A percentile compares a stretch with the other conserved stretches of the same genome.
Conservation (phyloP, 1,139 yeast species). For the Saccharomyces hybrid region DNA sequence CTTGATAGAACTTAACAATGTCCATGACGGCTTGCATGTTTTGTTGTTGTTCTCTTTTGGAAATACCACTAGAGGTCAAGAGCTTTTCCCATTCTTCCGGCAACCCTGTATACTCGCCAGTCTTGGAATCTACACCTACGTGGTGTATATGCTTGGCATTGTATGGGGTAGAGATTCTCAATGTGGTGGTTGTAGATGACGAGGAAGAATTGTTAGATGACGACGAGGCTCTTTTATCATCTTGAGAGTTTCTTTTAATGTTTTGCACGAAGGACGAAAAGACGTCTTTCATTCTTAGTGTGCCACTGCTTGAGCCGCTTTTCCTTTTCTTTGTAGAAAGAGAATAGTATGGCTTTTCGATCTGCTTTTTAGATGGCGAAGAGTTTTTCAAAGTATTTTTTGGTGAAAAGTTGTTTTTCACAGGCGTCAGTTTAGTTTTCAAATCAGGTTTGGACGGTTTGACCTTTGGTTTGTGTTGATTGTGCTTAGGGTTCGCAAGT, state of each 20-base stretch:
- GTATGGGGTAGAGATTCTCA: constrained; percentile 81
- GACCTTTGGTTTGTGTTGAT: neutral
- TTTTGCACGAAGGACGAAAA: constrained; percentile 43
- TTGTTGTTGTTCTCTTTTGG: constrained; percentile 74
- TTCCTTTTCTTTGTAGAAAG: constrained; percentile 20
- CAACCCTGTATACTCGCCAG: constrained; percentile 82
- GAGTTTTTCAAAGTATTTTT: constrained; percentile 2
- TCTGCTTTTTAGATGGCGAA: constrained; percentile 8
- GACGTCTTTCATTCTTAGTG: constrained; percentile 38
- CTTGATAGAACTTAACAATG: constrained; percentile 81
- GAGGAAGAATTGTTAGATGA: constrained; percentile 16
- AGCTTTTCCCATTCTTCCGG: constrained; percentile 89
- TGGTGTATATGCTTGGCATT: constrained; percentile 88
- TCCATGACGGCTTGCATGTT: constrained; percentile 94
- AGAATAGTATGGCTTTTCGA: constrained; percentile 5
- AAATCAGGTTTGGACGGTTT: neutral
- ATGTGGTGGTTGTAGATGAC: constrained; percentile 30
- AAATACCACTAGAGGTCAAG: constrained; percentile 77
- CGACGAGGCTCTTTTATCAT: constrained; percentile 23
- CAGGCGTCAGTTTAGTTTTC: neutral
- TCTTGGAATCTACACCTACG: constrained; percentile 76
- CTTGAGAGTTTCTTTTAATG: constrained; percentile 32
- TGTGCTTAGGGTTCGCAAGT: neutral
- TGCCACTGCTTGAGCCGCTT: constrained; percentile 31
- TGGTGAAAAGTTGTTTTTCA: neutral